These are phyloP conservation scores for Auxenochlorella pyrenoidosa DNA, from an alignment of 139 green algal species.

Conservation along the genomic window DNA sequence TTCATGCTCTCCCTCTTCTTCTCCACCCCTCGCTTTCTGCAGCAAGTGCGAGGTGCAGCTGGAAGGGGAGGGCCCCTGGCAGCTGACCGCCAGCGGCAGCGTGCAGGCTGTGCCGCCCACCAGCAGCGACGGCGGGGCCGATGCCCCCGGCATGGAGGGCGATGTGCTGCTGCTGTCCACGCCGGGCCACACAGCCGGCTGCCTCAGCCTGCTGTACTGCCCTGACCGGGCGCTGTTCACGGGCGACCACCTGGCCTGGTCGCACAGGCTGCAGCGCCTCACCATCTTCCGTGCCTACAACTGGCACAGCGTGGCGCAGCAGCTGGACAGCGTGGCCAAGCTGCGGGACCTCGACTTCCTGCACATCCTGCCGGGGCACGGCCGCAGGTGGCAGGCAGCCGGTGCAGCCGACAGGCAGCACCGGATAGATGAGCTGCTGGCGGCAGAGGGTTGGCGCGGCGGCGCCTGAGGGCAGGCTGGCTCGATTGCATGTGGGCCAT, in stretches of 20 bases:
- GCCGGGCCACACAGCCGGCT: conserved; percentile 79
- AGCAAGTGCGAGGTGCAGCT: conserved; percentile 71
- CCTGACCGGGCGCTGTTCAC: conserved; percentile 65
- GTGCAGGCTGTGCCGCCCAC: too few relatives aligned
- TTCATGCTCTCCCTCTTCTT: not conserved
- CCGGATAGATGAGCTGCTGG: conserved; percentile 32
- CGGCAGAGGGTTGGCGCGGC: conserved; percentile 31
- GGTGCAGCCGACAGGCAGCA: conserved; percentile 2
- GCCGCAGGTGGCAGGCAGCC: conserved; percentile 40
- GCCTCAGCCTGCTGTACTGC: conserved; percentile 67
- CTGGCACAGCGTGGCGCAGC: conserved; percentile 54
- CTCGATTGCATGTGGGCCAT: too few relatives aligned
- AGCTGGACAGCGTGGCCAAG: conserved; percentile 66
- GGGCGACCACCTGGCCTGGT: conserved; percentile 53
- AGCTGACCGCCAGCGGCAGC: conserved; percentile 30
- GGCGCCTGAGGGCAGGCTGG: too few relatives aligned
- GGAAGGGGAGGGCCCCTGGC: conserved; percentile 72
- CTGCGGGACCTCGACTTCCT: conserved; percentile 71
- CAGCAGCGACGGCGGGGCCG: not conserved
- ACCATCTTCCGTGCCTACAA: conserved; percentile 55
- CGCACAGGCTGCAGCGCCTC: conserved; percentile 21
- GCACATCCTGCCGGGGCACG: conserved; percentile 78
- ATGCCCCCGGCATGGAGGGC: not conserved
- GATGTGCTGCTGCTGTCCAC: conserved; percentile 74
- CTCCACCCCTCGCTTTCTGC: not conserved